Evolutionary conservation across 1,284 basidiomycete species (phyloP), one percentile per base, ranked within the genome.

Genomic region (Schizophyllum amplum): DNA sequence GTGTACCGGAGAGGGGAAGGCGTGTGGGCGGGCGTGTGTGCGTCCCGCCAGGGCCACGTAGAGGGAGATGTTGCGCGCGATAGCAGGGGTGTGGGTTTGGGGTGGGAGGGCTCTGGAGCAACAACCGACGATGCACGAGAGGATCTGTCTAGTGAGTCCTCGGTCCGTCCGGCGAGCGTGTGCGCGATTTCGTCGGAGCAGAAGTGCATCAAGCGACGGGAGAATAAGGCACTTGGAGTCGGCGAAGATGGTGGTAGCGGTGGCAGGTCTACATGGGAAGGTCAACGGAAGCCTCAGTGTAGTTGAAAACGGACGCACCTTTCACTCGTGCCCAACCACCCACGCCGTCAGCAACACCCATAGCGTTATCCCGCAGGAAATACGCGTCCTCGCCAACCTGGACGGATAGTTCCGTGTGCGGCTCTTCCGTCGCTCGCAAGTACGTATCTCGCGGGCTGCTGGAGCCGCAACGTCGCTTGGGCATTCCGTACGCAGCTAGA

Each of bases 331-430:
- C 79, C 91, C 92, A 94, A 1, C 92, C 92, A 1, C 92, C 92
- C 0, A 94, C 92, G 26, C 92, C 92, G 66, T 94, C 92, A 9
- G 92, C 91, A 2, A 94, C 87, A 17, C 92, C 92, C 72, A 94
- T 84, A 5, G 90, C 88, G 64, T 93, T 90, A 59, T 82, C 81
- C 7, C 85, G 75, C 4, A 94, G 74, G 62, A 95, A 94, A 68
- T 94, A 95, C 7, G 89, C 87, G 65, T 93, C 90, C 66, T 94
- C 90, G 54, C 90, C 91, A 6, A 93, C 86, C 66, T 90, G 87
- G 0, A 90, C 86, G 0, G 88, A 80, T 9, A 76, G 68, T 9
- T 64, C 68, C 61, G 51, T 69, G 63, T 24, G 47, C 56, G n/a
- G 52, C 25, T 17, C 53, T 26, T 47, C 52, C 27, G 50, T 24